Evolutionary conservation across 768 basidiomycete genomes (phyloP).

Genomic region (Scleroderma citrinum): DNA sequence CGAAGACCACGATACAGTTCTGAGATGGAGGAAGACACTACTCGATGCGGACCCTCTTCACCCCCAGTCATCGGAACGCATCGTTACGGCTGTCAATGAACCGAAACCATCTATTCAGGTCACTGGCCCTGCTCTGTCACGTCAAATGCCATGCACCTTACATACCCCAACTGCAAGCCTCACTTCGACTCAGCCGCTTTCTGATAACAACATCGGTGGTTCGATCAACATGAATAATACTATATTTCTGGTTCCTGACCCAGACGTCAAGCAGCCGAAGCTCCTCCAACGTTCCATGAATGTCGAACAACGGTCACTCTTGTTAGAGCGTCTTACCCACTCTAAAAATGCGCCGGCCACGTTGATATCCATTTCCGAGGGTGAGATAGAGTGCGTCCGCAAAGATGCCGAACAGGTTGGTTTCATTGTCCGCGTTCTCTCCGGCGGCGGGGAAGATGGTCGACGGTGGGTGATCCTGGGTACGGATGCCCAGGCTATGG

Average conservation of each 20-base stretch:
- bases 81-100: conserved; percentile 29
- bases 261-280: conserved; percentile 10
- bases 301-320: conserved; percentile 43
- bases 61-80: conserved; percentile 25
- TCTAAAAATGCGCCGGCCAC: conserved; percentile 37
- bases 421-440: conserved; percentile 39
- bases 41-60: conserved; percentile 17
- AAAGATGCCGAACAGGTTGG: conserved; percentile 38
- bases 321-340: conserved; percentile 40
- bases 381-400: conserved; percentile 38
- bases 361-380: conserved; percentile 42
- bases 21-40: conserved; percentile 29
- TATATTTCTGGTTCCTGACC: conserved; percentile 16
- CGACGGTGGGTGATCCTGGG: conserved; percentile 51
- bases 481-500: conserved; percentile 41
- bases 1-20: conserved; percentile 17
- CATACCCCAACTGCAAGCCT: conserved; percentile 40
- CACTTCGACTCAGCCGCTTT: conserved; percentile 20
- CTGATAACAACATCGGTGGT: conserved; percentile 28
- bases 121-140: conserved; percentile 17
- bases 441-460: conserved; percentile 20
- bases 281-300: conserved; percentile 47
- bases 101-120: conserved; percentile 1
- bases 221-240: conserved; percentile 23
- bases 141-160: conserved; percentile 54